These are phyloP conservation scores for Cylindrotheca closterium DNA, from an alignment of 108 stramenopile species.

Conservation along the genomic window DNA sequence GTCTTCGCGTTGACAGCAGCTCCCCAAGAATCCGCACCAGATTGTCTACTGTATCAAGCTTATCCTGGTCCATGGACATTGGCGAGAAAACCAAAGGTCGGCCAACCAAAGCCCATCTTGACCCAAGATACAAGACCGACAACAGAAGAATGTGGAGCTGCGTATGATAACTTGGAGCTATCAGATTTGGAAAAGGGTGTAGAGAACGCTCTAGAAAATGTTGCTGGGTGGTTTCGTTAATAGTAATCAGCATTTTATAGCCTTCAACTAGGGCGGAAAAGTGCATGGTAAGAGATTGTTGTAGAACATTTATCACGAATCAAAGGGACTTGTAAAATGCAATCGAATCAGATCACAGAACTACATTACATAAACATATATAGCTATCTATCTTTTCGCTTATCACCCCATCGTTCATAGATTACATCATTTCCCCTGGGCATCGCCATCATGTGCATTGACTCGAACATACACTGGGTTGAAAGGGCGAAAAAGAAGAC, in stretches of 20 bases:
- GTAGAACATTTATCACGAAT: constrained; percentile 69
- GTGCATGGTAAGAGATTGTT: constrained; percentile 67
- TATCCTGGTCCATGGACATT: constrained; percentile 72
- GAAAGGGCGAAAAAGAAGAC: too few species aligned
- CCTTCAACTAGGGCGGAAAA: background rate
- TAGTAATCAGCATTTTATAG: background rate
- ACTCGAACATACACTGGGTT: too few species aligned
- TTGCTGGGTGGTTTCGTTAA: constrained; percentile 70
- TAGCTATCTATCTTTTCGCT: too few species aligned
- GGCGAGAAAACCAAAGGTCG: constrained; percentile 81
- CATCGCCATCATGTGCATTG: too few species aligned
- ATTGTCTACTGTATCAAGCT: constrained; percentile 63
- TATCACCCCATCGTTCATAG: constrained; percentile 46
- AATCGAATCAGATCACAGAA: constrained; percentile 38
- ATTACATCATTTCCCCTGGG: constrained; percentile 58
- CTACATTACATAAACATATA: too few species aligned
- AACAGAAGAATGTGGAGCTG: constrained; percentile 48
- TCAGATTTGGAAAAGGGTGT: constrained; percentile 70
- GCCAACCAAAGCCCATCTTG: constrained; percentile 64
- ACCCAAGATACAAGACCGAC: constrained; percentile 45
- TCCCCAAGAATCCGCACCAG: constrained; percentile 72
- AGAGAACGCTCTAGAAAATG: constrained; percentile 65
- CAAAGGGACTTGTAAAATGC: too few species aligned
- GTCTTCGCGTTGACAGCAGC: constrained; percentile 74
- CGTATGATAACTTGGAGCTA: constrained; percentile 56